These are phyloP conservation scores for Colletotrichum sp. DNA, from an alignment of 2,329 filamentous ascomycete genomes.

Conservation along the genomic window DNA sequence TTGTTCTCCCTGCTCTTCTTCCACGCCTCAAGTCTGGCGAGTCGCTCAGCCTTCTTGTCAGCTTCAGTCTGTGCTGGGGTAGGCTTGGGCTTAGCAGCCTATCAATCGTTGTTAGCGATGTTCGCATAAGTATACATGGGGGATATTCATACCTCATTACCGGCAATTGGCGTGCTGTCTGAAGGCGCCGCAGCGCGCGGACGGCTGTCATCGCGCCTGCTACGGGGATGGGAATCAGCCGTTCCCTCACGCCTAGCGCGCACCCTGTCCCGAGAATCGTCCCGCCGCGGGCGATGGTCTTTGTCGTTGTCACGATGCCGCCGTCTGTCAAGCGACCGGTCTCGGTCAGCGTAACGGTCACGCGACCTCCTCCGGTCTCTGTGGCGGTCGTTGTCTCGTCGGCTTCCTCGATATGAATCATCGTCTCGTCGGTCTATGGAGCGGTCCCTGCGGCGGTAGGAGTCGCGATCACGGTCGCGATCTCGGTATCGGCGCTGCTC, in stretches of 20 bases:
- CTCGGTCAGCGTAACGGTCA: constrained; percentile 62
- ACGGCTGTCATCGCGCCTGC: constrained; percentile 69
- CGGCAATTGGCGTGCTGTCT: constrained; percentile 53
- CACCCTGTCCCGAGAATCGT: constrained; percentile 72
- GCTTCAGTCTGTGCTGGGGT: constrained; percentile 65
- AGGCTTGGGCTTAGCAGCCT: constrained; percentile 60
- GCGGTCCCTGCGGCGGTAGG: constrained; percentile 71
- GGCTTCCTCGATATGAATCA: constrained; percentile 64
- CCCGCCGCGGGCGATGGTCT: constrained; percentile 72
- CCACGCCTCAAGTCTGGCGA: constrained; percentile 87
- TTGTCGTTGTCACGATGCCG: constrained; percentile 65
- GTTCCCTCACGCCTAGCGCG: constrained; percentile 72
- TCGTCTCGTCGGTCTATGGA: constrained; percentile 73
- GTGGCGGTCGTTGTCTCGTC: constrained; percentile 56
- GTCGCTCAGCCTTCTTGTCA: constrained; percentile 79
- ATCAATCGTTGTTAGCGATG: constrained; percentile 30
- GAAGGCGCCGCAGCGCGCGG: constrained; percentile 54
- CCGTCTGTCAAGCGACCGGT: constrained; percentile 59
- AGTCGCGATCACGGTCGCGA: constrained; percentile 56
- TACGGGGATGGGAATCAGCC: constrained; percentile 71
- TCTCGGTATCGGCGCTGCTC: constrained; percentile 65
- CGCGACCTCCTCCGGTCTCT: constrained; percentile 70
- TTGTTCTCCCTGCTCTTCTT: constrained; percentile 87
- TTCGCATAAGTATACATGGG: not conserved
- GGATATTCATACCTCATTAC: constrained; percentile 58